These are phyloP conservation scores for Podaxis sp. DNA, from an alignment of 768 basidiomycete genomes.

Conservation along the genomic window DNA sequence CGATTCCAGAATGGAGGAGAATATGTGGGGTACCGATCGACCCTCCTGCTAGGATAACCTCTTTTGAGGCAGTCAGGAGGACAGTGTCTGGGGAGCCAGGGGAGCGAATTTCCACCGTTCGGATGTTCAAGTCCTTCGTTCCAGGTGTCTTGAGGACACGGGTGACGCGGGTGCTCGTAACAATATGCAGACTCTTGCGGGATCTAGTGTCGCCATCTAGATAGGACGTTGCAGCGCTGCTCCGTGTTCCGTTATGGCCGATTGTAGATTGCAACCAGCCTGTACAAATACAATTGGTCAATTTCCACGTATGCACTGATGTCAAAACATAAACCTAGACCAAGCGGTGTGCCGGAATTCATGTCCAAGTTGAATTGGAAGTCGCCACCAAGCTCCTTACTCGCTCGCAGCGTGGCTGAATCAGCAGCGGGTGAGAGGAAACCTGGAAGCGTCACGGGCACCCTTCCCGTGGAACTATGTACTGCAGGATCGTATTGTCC, in stretches of 20 bases:
- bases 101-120: too few relatives aligned
- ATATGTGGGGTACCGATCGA: conserved; percentile 28
- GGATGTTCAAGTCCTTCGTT: neutral
- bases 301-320: too few relatives aligned
- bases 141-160: conserved; percentile 13
- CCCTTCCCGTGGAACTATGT: conserved; percentile 22
- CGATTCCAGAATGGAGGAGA: too few relatives aligned
- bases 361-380: conserved; percentile 16
- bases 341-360: conserved; percentile 7
- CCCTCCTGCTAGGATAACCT: conserved; percentile 31
- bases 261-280: conserved; percentile 24
- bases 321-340: too few relatives aligned
- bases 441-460: conserved; percentile 20
- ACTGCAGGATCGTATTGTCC: conserved; percentile 22
- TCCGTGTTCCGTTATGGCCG: conserved; percentile 20
- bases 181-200: conserved; percentile 29
- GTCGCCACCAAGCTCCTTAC: too few relatives aligned
- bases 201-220: conserved; percentile 20
- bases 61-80: too few relatives aligned
- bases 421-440: conserved; percentile 18
- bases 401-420: conserved; percentile 22
- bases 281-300: neutral
- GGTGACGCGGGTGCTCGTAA: conserved; percentile 27
- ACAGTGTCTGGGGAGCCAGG: neutral
- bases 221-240: conserved; percentile 25